Percentiles rank a stretch among this genome's conserved stretches.
Conservation (phyloP, 2,329 filamentous ascomycete genomes). For the Lasiodiplodia sp. region DNA sequence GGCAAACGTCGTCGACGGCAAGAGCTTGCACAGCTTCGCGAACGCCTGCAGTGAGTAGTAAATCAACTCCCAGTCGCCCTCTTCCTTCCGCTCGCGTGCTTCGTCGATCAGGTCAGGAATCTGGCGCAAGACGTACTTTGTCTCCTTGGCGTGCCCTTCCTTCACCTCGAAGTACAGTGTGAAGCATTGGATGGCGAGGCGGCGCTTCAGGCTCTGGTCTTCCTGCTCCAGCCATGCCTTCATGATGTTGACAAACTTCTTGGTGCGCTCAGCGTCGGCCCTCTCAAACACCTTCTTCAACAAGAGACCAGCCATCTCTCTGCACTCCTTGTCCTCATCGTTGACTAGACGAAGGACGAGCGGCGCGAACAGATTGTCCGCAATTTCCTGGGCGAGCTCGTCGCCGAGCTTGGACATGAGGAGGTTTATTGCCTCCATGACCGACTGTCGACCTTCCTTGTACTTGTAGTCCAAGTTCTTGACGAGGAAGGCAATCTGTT, state of each 20-base stretch:
- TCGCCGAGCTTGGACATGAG: conserved; percentile 86
- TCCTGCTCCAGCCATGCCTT: conserved; percentile 78
- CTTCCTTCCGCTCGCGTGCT: conserved; percentile 58
- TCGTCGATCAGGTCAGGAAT: conserved; percentile 62
- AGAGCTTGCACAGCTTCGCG: conserved; percentile 70
- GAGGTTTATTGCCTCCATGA: conserved; percentile 89
- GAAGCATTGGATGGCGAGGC: conserved; percentile 81
- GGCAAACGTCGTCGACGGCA: conserved; percentile 70
- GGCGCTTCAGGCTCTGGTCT: conserved; percentile 73
- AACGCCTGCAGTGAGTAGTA: conserved; percentile 76
- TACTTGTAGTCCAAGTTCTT: conserved; percentile 92
- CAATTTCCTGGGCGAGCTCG: conserved; percentile 81
- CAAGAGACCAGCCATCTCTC: conserved; percentile 79
- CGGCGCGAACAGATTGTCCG: conserved; percentile 83
- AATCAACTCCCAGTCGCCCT: conserved; percentile 73
- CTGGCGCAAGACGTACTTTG: conserved; percentile 62
- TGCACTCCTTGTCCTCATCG: conserved; percentile 86
- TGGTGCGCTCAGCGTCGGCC: conserved; percentile 74
- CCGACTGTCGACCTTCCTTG: conserved; percentile 85
- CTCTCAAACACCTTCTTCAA: conserved; percentile 82
- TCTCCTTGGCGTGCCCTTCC: conserved; percentile 69
- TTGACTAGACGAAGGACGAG: conserved; percentile 86
- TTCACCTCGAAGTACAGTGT: conserved; percentile 80
- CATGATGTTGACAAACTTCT: conserved; percentile 74
- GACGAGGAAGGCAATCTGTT: conserved; percentile 87